Percentiles rank a stretch among this genome's conserved stretches.
Evolutionary conservation across 2,329 filamentous ascomycete species (phyloP).

Genomic region (Graphiopsis chlorocephala): DNA sequence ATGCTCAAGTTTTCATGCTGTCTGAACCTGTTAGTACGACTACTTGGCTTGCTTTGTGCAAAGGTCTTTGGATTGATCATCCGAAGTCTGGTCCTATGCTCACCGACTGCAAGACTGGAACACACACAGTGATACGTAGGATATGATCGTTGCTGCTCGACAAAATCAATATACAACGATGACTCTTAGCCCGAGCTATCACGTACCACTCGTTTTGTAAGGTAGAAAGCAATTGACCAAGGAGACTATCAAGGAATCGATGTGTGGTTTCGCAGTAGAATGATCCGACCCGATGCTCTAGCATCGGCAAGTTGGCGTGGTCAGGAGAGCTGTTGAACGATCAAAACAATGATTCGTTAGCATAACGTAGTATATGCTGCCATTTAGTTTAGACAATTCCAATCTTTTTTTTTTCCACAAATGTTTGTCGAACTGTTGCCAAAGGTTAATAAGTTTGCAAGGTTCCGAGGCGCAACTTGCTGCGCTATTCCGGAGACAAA

Average conservation of each 20-base stretch:
- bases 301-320: not conserved
- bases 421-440: not conserved
- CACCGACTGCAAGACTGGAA: not conserved
- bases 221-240: not conserved
- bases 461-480: not conserved
- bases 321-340: not conserved
- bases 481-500: not conserved
- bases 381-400: not conserved
- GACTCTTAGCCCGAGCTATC: not conserved
- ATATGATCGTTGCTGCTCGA: not conserved
- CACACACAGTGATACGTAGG: not conserved
- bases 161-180: too few relatives aligned
- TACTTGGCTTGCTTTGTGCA: too few relatives aligned
- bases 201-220: not conserved
- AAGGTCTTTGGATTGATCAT: not conserved
- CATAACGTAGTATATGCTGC: not conserved
- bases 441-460: not conserved
- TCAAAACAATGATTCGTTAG: too few relatives aligned
- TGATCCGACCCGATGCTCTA: not conserved
- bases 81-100: not conserved
- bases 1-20: not conserved
- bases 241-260: not conserved
- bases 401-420: not conserved
- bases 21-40: not conserved
- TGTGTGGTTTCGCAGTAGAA: not conserved